Evolutionary conservation across 768 basidiomycete species (phyloP), one percentile per base, ranked within the genome.

Genomic region (Rhizopogon sp.): DNA sequence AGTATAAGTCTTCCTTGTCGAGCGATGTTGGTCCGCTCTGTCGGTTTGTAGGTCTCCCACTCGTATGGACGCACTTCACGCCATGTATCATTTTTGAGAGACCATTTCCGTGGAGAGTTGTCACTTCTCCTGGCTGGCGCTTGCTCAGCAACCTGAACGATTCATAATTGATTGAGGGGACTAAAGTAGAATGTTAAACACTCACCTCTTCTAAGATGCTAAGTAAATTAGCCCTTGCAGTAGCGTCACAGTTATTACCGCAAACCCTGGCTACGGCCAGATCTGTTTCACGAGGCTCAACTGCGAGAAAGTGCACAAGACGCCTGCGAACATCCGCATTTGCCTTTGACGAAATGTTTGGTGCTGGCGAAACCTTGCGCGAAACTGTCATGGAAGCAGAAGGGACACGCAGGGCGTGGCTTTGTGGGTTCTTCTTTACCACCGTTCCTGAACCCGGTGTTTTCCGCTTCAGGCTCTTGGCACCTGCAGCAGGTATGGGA

Each of bases 1-100:
- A 86, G 75, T 0, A 70, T 77, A 14, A 70, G 58, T 44, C 83
- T 76, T 1, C 81, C 85, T 29, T 74, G 71, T 40, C 80, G 76
- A 7, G 80, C 76, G 66, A 89, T 71, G n/a, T 56, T 61, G 7
- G 69, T 71, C 5, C 80, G 76, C 43, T 83, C 80, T 2, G 70
- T 47, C 29, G 80, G 78, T 3, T 72, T 71, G 28, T 86, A 72
- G 29, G 72, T 72, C 0, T 76, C 71, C 76, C 79, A 87, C 57
- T 83, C 84, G 55, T 76, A 83, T 0, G 88, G 88, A 6, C 85
- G 82, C 25, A 89, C 83, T 62, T 90, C 83, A 35, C 74, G 74
- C 87, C 88, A 90, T 3, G 80, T 71, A 17, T 68, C 63, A 22
- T 75, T 69, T 58, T 82, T 86, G 56, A 89, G 79, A 33, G 70